A percentile compares a stretch with the other conserved stretches of the same genome.
phyloP scores from a whole-genome alignment of 495 filamentous ascomycete species.

The Podospora appendiculata region DNA sequence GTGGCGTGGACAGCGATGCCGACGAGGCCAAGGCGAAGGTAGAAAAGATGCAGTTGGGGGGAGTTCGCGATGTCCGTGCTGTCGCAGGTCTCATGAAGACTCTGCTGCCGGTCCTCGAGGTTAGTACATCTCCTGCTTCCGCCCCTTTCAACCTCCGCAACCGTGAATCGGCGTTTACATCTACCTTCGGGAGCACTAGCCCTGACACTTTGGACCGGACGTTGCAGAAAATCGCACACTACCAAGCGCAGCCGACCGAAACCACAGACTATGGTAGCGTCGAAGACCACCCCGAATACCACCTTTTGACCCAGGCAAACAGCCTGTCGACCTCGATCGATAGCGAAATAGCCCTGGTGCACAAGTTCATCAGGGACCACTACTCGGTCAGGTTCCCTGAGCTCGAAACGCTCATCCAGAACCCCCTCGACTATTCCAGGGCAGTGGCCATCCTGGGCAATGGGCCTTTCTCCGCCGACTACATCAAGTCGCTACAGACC shows the following conservation, averaged over 20 bases:
- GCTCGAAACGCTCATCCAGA: slow-evolving; percentile 88
- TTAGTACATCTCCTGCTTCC: slow-evolving; percentile 36
- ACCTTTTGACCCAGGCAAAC: slow-evolving; percentile 75
- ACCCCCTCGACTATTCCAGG: slow-evolving; percentile 91
- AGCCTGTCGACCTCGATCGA: slow-evolving; percentile 82
- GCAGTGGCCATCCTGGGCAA: slow-evolving; percentile 90
- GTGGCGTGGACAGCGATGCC: slow-evolving; percentile 45
- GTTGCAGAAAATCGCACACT: slow-evolving; percentile 66
- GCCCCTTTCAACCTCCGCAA: slow-evolving; percentile 5
- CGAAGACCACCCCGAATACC: slow-evolving; percentile 82
- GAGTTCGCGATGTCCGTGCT: slow-evolving; percentile 63
- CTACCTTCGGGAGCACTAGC: slow-evolving; percentile 34
- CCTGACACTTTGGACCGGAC: slow-evolving; percentile 51
- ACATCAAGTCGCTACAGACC: slow-evolving; percentile 63
- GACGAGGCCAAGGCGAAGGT: slow-evolving; percentile 65
- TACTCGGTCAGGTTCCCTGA: slow-evolving; percentile 93
- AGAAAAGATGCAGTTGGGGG: slow-evolving; percentile 70
- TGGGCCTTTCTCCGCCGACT: slow-evolving; percentile 78
- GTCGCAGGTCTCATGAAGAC: slow-evolving; percentile 72
- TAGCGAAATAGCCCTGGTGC: slow-evolving; percentile 83
- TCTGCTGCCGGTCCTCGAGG: slow-evolving; percentile 68
- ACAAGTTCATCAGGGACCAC: slow-evolving; percentile 92
- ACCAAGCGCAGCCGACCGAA: slow-evolving; percentile 60
- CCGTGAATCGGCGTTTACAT: slow-evolving; percentile 40
- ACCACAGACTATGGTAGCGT: slow-evolving; percentile 60